A percentile compares a stretch with the other conserved stretches of the same genome.
Conservation (phyloP, 371 early-diverging fungal species). For the Nematocida major region DNA sequence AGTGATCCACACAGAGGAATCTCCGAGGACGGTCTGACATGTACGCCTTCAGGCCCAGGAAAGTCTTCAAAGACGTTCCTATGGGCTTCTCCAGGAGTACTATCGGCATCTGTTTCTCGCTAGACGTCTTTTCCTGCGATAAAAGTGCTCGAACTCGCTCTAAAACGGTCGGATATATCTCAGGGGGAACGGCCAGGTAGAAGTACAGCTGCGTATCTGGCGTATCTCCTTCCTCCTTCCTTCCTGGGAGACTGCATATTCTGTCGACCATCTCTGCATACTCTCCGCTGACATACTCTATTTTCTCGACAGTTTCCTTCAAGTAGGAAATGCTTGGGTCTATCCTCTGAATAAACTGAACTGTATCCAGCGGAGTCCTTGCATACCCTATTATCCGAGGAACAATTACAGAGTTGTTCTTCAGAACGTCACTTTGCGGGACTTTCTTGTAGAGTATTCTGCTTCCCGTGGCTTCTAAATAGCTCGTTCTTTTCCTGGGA, state of each 20-base stretch:
- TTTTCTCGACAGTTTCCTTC: constrained; percentile 70
- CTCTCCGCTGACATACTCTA: constrained; percentile 76
- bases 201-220: constrained; percentile 68
- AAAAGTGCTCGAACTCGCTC: constrained; percentile 68
- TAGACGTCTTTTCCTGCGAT: constrained; percentile 59
- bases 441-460: constrained; percentile 70
- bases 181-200: constrained; percentile 94
- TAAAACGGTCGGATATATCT: constrained; percentile 77
- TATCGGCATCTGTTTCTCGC: constrained; percentile 64
- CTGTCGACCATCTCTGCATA: constrained; percentile 72
- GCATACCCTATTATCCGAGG: constrained; percentile 83
- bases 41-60: constrained; percentile 63
- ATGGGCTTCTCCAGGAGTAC: constrained; percentile 96
- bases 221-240: not conserved
- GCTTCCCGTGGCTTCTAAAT: constrained; percentile 60
- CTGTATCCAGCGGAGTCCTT: constrained; percentile 71
- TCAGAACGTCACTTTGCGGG: constrained; percentile 49
- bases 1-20: constrained; percentile 64
- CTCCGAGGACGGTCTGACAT: not conserved
- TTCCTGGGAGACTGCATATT: constrained; percentile 12
- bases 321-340: constrained; percentile 67
- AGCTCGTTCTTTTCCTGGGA: not conserved
- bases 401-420: constrained; percentile 18
- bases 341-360: constrained; percentile 72
- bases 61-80: constrained; percentile 79